A percentile compares a stretch with the other conserved stretches of the same genome.
These are phyloP conservation scores for Cercospora canescens DNA, from an alignment of 2,329 filamentous ascomycete species.

Conservation along the genomic window DNA sequence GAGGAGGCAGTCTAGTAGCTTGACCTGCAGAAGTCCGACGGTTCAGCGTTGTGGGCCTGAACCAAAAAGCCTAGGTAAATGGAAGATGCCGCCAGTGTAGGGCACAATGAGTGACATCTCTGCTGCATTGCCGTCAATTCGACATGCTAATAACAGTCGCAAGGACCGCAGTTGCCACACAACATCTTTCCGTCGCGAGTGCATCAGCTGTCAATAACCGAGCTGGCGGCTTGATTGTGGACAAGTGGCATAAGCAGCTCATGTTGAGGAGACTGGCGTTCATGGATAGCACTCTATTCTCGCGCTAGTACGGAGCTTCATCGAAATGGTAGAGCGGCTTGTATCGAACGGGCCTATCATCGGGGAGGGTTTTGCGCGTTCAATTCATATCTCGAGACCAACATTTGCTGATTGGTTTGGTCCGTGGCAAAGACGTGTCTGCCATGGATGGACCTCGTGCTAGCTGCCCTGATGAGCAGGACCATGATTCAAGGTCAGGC, in stretches of 20 bases:
- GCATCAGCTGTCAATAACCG: not conserved
- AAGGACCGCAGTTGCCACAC: not conserved
- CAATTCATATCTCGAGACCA: not conserved
- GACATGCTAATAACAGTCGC: not conserved
- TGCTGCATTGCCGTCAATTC: too few species aligned
- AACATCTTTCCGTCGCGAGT: not conserved
- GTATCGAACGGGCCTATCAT: not conserved
- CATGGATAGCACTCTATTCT: not conserved
- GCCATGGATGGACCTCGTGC: too few species aligned
- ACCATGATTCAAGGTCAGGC: not conserved
- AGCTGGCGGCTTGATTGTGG: not conserved
- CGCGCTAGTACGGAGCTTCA: not conserved
- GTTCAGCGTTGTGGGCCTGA: not conserved
- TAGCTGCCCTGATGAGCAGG: not conserved
- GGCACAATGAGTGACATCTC: too few species aligned
- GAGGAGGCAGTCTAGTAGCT: not conserved
- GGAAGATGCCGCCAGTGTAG: not conserved
- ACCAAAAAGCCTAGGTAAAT: not conserved
- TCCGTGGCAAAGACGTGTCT: too few species aligned
- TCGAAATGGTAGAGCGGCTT: not conserved
- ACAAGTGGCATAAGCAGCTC: not conserved
- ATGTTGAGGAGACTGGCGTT: not conserved
- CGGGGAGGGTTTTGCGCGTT: not conserved
- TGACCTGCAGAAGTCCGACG: not conserved
- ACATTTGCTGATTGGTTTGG: not conserved